These are phyloP conservation scores for Glutinoglossum americanum DNA, from an alignment of 495 filamentous ascomycete species.

Conservation along the genomic window DNA sequence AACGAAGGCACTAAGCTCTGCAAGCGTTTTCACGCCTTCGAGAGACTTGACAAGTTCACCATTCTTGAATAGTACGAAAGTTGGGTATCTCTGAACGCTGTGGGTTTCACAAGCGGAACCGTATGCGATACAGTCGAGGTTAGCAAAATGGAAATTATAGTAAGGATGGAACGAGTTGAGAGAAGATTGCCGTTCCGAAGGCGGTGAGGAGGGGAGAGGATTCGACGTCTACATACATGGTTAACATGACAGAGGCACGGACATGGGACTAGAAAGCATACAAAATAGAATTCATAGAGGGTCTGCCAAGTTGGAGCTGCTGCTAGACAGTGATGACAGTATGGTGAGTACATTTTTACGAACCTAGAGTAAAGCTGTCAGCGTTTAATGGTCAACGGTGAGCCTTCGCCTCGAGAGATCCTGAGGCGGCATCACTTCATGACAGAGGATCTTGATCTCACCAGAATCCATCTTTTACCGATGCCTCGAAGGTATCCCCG, in stretches of 20 bases:
- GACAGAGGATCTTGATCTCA: constrained; percentile 11
- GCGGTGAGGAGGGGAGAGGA: constrained; percentile 27
- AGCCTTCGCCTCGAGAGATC: neutral
- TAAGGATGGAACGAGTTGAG: constrained; percentile 43
- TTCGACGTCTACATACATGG: constrained; percentile 42
- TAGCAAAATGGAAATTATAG: constrained; percentile 80
- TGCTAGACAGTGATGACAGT: constrained; percentile 57
- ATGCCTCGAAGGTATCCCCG: constrained; percentile 30
- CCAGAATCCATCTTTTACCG: constrained; percentile 44
- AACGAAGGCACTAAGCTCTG: constrained; percentile 38
- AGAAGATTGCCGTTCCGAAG: constrained; percentile 25
- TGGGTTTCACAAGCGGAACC: constrained; percentile 49
- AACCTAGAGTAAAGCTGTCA: constrained; percentile 27
- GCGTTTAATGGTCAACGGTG: neutral
- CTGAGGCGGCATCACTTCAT: neutral
- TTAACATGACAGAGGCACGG: constrained; percentile 9
- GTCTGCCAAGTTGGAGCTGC: constrained; percentile 81
- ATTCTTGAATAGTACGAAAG: constrained; percentile 63
- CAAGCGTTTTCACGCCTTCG: constrained; percentile 38
- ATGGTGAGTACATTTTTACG: constrained; percentile 56
- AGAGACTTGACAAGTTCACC: constrained; percentile 41
- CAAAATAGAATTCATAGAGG: constrained; percentile 84
- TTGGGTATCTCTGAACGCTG: constrained; percentile 44
- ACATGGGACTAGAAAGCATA: constrained; percentile 5
- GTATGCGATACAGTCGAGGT: constrained; percentile 63